Evolutionary conservation across 208 protist genomes (phyloP).

Genomic region (Trypanosoma caninum): DNA sequence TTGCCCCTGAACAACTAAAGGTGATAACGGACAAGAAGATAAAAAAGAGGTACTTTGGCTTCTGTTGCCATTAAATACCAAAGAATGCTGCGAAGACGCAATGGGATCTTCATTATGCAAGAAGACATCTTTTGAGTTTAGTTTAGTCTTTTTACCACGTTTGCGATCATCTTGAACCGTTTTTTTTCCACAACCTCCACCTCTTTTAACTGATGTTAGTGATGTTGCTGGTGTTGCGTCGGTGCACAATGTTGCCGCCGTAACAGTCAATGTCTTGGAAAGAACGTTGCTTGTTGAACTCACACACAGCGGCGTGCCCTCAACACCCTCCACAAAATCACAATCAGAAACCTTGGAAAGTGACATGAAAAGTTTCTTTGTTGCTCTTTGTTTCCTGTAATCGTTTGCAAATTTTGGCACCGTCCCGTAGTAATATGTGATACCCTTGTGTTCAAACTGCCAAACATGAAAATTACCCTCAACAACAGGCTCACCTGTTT

Average conservation of each 20-base stretch:
- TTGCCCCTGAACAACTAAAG: neutral
- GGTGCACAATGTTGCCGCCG: too few species aligned
- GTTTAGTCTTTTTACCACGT: too few species aligned
- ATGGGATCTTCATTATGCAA: neutral
- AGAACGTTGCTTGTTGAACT: too few species aligned
- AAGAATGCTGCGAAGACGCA: neutral
- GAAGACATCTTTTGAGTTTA: too few species aligned
- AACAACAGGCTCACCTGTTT: slow-evolving; percentile 27
- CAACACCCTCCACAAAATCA: too few species aligned
- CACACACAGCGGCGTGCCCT: too few species aligned
- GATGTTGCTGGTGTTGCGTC: too few species aligned
- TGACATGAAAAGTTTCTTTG: neutral
- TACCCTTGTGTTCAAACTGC: slow-evolving; percentile 40
- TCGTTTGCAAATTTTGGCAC: slow-evolving; percentile 69
- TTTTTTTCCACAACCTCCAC: too few species aligned
- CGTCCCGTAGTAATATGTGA: slow-evolving; percentile 65
- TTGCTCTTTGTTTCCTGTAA: slow-evolving; percentile 11
- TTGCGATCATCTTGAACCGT: too few species aligned
- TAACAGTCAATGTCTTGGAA: too few species aligned
- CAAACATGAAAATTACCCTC: slow-evolving; percentile 66
- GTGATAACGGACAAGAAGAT: neutral
- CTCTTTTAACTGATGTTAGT: too few species aligned
- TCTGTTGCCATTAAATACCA: neutral
- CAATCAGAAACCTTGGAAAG: neutral
- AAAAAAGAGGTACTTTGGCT: neutral